Conservation (phyloP, 768 basidiomycete genomes). For the Termitomyces sp. region DNA sequence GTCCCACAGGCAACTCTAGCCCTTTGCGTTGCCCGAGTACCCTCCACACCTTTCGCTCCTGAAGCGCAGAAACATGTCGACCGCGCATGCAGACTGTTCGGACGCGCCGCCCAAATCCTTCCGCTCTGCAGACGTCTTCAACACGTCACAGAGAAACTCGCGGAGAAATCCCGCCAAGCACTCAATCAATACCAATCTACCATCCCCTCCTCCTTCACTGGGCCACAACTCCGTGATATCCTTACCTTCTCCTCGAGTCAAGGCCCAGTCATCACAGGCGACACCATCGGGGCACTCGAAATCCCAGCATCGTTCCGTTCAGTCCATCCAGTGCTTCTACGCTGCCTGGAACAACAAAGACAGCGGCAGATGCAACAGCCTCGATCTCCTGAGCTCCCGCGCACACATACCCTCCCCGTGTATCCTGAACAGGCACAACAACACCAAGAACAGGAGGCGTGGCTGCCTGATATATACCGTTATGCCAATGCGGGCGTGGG, state of each 20-base stretch:
- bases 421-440: constrained; percentile 10
- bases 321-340: constrained; percentile 30
- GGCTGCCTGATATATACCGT: constrained; percentile 45
- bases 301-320: constrained; percentile 32
- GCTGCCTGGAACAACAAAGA: constrained; percentile 28
- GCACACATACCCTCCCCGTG: constrained; percentile 1
- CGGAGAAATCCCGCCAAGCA: constrained; percentile 45
- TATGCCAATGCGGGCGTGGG: constrained; percentile 41
- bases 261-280: background rate
- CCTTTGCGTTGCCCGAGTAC: constrained; percentile 60
- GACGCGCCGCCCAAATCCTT: constrained; percentile 52
- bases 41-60: constrained; percentile 52
- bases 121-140: constrained; percentile 55
- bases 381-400: constrained; percentile 3
- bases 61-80: constrained; percentile 62
- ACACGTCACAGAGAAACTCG: constrained; percentile 35
- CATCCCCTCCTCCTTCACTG: constrained; percentile 1
- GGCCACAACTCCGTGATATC: background rate
- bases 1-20: constrained; percentile 56
- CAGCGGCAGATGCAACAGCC: constrained; percentile 6
- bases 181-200: constrained; percentile 33
- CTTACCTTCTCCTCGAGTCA: background rate
- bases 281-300: background rate
- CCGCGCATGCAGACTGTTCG: constrained; percentile 53
- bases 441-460: constrained; percentile 19